A percentile compares a stretch with the other conserved stretches of the same genome.
Conservation (phyloP, 179 eudicot genomes). For the Silene vulgaris region DNA sequence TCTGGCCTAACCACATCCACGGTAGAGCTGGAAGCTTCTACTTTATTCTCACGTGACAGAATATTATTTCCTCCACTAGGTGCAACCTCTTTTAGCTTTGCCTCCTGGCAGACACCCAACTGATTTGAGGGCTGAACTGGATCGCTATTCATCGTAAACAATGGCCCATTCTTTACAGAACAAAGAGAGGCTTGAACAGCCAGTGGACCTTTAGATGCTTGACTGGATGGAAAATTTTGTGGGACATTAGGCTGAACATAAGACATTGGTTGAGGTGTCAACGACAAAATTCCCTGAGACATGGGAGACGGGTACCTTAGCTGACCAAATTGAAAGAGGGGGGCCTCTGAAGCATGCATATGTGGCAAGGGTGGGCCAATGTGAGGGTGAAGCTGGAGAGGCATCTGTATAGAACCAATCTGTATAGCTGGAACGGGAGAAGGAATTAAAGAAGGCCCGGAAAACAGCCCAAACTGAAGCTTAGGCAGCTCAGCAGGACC, state of each 20-base stretch:
- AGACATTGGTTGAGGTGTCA: conserved; percentile 57
- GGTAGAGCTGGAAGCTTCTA: conserved; percentile 28
- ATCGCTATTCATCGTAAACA: conserved; percentile 31
- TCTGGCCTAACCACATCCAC: conserved; percentile 33
- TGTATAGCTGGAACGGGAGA: conserved; percentile 95
- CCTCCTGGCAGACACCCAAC: conserved; percentile 21
- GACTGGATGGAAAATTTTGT: conserved; percentile 45
- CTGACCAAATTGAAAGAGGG: conserved; percentile 91
- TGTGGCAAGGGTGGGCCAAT: conserved; percentile 66
- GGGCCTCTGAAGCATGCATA: conserved; percentile 63
- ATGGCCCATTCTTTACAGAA: conserved; percentile 29
- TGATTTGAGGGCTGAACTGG: conserved; percentile 26
- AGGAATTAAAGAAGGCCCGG: conserved; percentile 88
- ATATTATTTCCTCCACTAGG: conserved; percentile 27
- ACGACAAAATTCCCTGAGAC: conserved; percentile 71
- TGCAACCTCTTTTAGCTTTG: conserved; percentile 22
- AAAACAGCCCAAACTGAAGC: conserved; percentile 92
- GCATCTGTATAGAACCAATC: conserved; percentile 99
- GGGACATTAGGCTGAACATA: conserved; percentile 58
- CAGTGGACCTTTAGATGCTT: conserved; percentile 40
- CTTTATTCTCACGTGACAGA: conserved; percentile 25
- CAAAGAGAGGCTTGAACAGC: conserved; percentile 36
- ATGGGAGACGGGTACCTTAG: conserved; percentile 67
- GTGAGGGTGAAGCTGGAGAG: conserved; percentile 77
- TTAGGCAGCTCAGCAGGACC: conserved; percentile 56